Conservation (phyloP, 305 asterid genomes). For the Ruellia speciosa region DNA sequence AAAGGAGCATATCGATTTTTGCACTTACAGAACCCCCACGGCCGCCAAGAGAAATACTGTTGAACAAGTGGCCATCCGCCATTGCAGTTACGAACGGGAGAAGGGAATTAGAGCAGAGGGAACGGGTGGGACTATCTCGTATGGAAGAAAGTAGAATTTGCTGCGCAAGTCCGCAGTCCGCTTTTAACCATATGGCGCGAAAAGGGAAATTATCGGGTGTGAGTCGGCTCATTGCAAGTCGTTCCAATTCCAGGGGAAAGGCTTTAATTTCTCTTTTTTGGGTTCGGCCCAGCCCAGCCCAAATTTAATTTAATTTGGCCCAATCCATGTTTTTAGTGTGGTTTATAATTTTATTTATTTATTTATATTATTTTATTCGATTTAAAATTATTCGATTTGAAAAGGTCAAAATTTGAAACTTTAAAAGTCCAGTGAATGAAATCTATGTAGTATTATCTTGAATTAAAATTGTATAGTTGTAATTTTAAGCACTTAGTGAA, state of each 20-base stretch:
- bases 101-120: conserved; percentile 5
- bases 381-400: no score
- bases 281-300: background rate
- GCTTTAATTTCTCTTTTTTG: background rate
- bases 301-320: background rate
- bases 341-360: no score
- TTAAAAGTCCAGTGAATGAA: no score
- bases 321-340: background rate
- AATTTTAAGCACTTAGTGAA: no score
- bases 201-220: conserved; percentile 22
- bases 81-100: conserved; percentile 20
- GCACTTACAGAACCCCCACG: conserved; percentile 83
- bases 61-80: conserved; percentile 81
- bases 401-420: no score
- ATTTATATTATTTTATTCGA: no score
- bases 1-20: background rate
- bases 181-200: conserved; percentile 34
- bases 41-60: conserved; percentile 76
- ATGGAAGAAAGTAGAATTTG: no score
- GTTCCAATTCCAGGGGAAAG: background rate
- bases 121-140: conserved; percentile 15
- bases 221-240: conserved; percentile 15
- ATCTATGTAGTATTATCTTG: no score
- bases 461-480: no score
- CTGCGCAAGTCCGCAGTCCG: no score